Percentiles rank a stretch among this genome's conserved stretches.
These are phyloP conservation scores for Nakazawaea siamensis DNA, from an alignment of 805 yeast genomes.

Conservation along the genomic window DNA sequence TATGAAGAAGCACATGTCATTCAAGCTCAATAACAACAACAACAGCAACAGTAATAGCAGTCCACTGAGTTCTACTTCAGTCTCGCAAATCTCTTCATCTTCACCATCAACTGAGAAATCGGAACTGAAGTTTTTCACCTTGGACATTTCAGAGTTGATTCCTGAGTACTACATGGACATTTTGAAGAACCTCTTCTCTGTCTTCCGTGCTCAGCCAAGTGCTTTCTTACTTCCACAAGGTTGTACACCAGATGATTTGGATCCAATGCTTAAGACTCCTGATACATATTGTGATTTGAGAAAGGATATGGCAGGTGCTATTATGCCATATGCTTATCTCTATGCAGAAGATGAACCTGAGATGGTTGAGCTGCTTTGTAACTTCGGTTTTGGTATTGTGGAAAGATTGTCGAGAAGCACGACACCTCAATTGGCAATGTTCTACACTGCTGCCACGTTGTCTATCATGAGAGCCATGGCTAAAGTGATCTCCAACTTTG, in stretches of 20 bases:
- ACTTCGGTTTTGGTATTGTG: conserved; percentile 29
- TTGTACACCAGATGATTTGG: not conserved
- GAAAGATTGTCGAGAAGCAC: conserved; percentile 21
- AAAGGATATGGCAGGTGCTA: conserved; percentile 7
- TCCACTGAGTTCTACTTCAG: conserved; percentile 13
- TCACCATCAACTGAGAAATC: no score
- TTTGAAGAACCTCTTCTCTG: conserved; percentile 4
- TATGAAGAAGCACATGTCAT: conserved; percentile 7
- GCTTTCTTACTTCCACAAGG: conserved; percentile 6
- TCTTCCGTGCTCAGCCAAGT: conserved; percentile 5
- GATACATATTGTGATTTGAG: not conserved
- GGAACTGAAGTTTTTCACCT: not conserved
- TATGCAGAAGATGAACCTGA: conserved; percentile 27
- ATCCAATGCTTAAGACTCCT: not conserved
- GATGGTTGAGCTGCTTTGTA: conserved; percentile 26
- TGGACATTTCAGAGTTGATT: conserved; percentile 11
- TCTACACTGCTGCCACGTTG: conserved; percentile 1
- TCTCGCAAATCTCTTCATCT: not conserved
- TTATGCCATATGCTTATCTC: conserved; percentile 27
- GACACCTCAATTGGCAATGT: not conserved
- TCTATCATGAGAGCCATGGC: conserved; percentile 1
- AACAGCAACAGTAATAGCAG: no score
- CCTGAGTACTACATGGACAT: conserved; percentile 5
- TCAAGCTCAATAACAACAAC: conserved; percentile 2
- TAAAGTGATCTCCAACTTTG: conserved; percentile 18